phyloP scores from a whole-genome alignment of 768 basidiomycete species.

The Trametes cubensis region DNA sequence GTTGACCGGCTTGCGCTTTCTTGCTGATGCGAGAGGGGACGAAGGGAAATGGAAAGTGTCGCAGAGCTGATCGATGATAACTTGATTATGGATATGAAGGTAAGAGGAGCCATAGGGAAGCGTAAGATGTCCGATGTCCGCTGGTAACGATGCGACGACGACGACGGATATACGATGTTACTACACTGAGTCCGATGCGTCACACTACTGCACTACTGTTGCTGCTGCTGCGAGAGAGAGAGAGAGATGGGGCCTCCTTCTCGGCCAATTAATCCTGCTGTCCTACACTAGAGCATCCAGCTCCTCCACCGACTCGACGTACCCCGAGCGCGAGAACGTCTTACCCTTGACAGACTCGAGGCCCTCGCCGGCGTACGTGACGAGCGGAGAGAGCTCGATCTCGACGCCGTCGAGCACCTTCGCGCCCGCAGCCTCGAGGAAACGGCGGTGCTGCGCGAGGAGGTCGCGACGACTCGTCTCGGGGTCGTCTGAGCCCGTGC shows the following conservation, averaged over 20 bases:
- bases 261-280: slow-evolving; percentile 15
- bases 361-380: slow-evolving; percentile 93
- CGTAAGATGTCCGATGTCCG: slow-evolving; percentile 12
- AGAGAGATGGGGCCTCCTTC: neutral
- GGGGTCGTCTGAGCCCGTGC: slow-evolving; percentile 86
- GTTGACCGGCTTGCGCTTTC: too few species aligned
- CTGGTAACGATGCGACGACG: slow-evolving; percentile 10
- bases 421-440: slow-evolving; percentile 81
- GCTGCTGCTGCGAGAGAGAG: neutral
- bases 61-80: neutral
- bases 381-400: slow-evolving; percentile 87
- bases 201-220: slow-evolving; percentile 11
- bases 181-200: slow-evolving; percentile 24
- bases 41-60: neutral
- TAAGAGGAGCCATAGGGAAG: neutral
- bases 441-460: slow-evolving; percentile 83
- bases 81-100: neutral
- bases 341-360: slow-evolving; percentile 78
- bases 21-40: too few species aligned
- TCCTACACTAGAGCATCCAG: slow-evolving; percentile 65
- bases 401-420: slow-evolving; percentile 71
- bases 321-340: slow-evolving; percentile 74
- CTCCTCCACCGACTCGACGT: slow-evolving; percentile 66
- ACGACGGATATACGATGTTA: slow-evolving; percentile 21
- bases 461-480: slow-evolving; percentile 90